Base-by-base conservation (phyloP, 495 filamentous ascomycete genomes). In the Aspergillus ostianus region DNA sequence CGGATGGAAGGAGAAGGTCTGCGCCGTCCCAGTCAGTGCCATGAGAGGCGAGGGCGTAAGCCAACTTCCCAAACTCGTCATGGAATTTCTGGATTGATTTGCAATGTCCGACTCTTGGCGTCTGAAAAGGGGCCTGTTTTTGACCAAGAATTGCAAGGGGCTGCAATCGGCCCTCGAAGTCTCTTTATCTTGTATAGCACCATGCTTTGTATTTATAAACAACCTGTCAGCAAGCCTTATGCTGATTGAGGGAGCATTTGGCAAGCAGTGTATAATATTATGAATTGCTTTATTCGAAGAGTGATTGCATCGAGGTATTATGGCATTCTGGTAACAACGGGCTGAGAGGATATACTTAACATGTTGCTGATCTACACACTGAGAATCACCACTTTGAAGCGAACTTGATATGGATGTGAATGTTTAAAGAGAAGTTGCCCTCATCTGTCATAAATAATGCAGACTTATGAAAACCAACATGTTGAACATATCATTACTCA, bases 1-100 rank as follows among this genome's bases (percentile, higher is more conserved):
- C 58, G 84, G 82, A 26, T 92, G 90, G 89, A 85, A 77, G 48
- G 77, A 84, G 53, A 80, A 82, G 27, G 73, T 92, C 17, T 74
- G 75, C 20, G 87, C 85, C 21, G 85, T 98, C 62, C 94, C 94
- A 3, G 86, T 98, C 56, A 93, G 92, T 70, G 94, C 95, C 54
- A 90, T 97, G 61, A 81, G 84, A 48, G 90, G 87, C 19, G 85
- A 98, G 69, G 93, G 93, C 8, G 85, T 95, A 12, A 83, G 89
- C 57, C 81, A 84, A 46, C 90, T 97, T 51, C 82, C 91, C 12
- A 87, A 88, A 59, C 82, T 91, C 76, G 89, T 89, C 23, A 85
- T 95, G 65, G 83, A 83, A 20, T 76, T 96, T 56, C 68, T 98
- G 56, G 86, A 91, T 50, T 66, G 45, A 64, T 18, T n/a, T 29